Evolutionary conservation across 192 early-diverging fungal genomes (phyloP).

Genomic region (Coemansia sp.): DNA sequence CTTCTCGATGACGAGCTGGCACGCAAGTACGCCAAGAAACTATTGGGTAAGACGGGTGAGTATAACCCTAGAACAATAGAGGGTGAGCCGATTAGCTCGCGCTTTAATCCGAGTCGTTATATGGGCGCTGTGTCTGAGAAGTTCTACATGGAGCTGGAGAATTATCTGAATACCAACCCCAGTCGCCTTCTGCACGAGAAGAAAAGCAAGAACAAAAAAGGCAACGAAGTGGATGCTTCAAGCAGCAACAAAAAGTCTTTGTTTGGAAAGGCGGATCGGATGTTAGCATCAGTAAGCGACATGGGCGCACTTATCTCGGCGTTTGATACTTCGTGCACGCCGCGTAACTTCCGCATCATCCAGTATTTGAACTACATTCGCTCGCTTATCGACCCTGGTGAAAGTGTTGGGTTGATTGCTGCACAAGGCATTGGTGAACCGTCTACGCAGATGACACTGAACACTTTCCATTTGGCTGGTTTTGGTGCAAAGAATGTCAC

Average conservation of each 20-base stretch:
- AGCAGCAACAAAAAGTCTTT: slow-evolving; percentile 52
- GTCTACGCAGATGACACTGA: slow-evolving; percentile 99
- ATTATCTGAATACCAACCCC: slow-evolving; percentile 49
- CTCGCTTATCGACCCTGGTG: slow-evolving; percentile 94
- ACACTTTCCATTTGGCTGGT: slow-evolving; percentile 99
- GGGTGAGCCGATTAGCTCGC: slow-evolving; percentile 73
- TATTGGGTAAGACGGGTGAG: slow-evolving; percentile 66
- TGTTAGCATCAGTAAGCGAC: slow-evolving; percentile 67
- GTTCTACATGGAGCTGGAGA: slow-evolving; percentile 71
- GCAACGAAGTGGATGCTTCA: background rate
- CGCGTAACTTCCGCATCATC: slow-evolving; percentile 80
- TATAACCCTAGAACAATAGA: slow-evolving; percentile 11
- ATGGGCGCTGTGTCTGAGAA: slow-evolving; percentile 88
- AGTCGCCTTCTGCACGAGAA: slow-evolving; percentile 37
- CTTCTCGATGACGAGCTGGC: slow-evolving; percentile 75
- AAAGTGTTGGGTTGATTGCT: slow-evolving; percentile 95
- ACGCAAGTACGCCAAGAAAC: slow-evolving; percentile 71
- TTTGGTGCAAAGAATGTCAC: slow-evolving; percentile 99
- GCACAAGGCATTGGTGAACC: slow-evolving; percentile 98
- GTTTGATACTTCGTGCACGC: slow-evolving; percentile 60
- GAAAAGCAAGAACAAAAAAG: slow-evolving; percentile 12
- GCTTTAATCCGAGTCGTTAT: slow-evolving; percentile 76
- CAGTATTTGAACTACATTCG: slow-evolving; percentile 96
- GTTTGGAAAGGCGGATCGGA: slow-evolving; percentile 48
- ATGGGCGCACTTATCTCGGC: slow-evolving; percentile 56